Percentiles rank a stretch among this genome's conserved stretches.
Conservation (phyloP, 768 basidiomycete genomes). For the Collybiopsis luxurians region DNA sequence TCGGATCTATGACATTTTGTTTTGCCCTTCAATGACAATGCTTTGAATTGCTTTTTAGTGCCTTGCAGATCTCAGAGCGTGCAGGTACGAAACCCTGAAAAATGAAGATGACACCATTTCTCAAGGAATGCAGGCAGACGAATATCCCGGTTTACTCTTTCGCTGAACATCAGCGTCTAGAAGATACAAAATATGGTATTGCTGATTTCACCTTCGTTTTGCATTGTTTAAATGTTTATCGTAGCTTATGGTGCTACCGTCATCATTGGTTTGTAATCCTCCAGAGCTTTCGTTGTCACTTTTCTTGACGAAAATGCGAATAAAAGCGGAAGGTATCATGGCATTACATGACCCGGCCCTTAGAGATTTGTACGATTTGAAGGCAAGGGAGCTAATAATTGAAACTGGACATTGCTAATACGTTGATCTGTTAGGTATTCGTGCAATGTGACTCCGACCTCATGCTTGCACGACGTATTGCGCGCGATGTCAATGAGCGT, state of each 20-base stretch:
- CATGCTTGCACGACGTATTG: slow-evolving; percentile 93
- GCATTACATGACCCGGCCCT: slow-evolving; percentile 77
- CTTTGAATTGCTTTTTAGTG: slow-evolving; percentile 58
- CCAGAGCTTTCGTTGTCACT: neutral
- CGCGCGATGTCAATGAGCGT: slow-evolving; percentile 84
- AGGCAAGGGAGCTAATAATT: slow-evolving; percentile 46
- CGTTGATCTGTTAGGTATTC: slow-evolving; percentile 52
- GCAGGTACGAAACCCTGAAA: slow-evolving; percentile 21
- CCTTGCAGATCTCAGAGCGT: slow-evolving; percentile 79
- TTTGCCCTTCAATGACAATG: slow-evolving; percentile 1
- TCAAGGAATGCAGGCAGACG: slow-evolving; percentile 79
- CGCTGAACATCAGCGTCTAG: slow-evolving; percentile 77
- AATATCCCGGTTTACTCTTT: slow-evolving; percentile 97
- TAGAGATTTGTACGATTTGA: slow-evolving; percentile 86
- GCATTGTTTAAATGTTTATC: neutral
- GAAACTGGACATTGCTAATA: neutral
- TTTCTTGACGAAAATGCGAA: neutral
- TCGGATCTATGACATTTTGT: slow-evolving; percentile 1
- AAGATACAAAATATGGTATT: slow-evolving; percentile 68
- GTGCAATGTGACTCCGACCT: slow-evolving; percentile 95
- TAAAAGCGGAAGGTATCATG: slow-evolving; percentile 86
- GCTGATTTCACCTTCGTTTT: neutral
- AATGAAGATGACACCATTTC: slow-evolving; percentile 5
- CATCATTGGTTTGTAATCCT: slow-evolving; percentile 61
- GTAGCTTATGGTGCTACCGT: slow-evolving; percentile 84